Base-by-base conservation (phyloP, 345 rosid genomes). In the Gossypium turneri region DNA sequence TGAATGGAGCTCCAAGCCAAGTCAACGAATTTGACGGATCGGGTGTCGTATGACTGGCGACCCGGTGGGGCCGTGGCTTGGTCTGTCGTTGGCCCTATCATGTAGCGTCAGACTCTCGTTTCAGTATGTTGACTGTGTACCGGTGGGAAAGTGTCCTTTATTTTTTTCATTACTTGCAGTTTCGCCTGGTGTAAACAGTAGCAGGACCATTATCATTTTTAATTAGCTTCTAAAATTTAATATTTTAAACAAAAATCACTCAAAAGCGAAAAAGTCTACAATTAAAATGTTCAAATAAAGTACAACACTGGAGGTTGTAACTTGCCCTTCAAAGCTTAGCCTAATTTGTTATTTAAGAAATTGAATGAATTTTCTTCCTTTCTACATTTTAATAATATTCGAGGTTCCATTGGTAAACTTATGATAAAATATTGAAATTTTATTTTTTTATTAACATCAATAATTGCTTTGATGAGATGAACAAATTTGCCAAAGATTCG, bases 21-120 rank as follows among this genome's bases (percentile, higher is more conserved):
- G 98, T 86, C 98, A 88, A 93, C 91, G 92, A 89, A 70, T 84
- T 90, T 83, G 98, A 90, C 92, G 91, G 94, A 88, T 87, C 84
- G 90, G 88, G 85, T 77, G 79, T 64, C 51, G 24, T 48, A 64
- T 79, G 81, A 89, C 85, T 12, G 82, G 85, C 34, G 81, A 86
- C 90, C 83, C 86, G 86, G 51, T 50, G 78, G 79, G 73, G 27
- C 81, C 77, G 88, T 78, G 22, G 48, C 67, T 38, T 0, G 74
- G 88, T 83, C 90, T 59, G 64, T 6, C 34, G 50, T 10, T 67
- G 85, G 84, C 77, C 86, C 78, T 83, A 80, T 11, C 50, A 34
- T 79, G 19, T 51, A 24, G 47, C 61, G 59, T 59, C 75, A 41
- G 48, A 2, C 48, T 41, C n/a, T 75, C 76, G 79, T 84, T 81